These are phyloP conservation scores for Pseudocercospora ulei DNA, from an alignment of 2,329 filamentous ascomycete genomes.

Conservation along the genomic window DNA sequence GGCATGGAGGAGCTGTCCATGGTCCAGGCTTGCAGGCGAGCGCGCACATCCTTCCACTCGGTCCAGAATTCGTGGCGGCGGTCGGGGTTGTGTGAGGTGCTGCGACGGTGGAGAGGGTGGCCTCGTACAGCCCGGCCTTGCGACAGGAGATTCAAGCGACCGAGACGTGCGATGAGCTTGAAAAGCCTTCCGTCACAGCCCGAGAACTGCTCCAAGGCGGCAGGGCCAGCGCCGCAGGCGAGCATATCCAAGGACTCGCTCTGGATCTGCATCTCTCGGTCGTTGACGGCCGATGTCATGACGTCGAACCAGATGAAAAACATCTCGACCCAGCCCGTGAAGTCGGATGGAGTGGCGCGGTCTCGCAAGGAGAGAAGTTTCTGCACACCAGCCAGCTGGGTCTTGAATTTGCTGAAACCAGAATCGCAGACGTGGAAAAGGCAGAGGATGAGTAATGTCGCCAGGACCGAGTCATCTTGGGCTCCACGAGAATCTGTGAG, in stretches of 20 bases:
- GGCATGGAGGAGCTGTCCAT: conserved; percentile 47
- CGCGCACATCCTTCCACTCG: conserved; percentile 73
- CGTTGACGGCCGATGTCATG: conserved; percentile 82
- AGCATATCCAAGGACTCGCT: conserved; percentile 55
- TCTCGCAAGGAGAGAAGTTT: conserved; percentile 74
- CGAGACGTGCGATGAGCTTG: conserved; percentile 72
- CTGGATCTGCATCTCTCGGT: conserved; percentile 72
- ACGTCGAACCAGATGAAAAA: conserved; percentile 93
- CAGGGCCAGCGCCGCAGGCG: conserved; percentile 56
- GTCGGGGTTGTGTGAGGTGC: conserved; percentile 42
- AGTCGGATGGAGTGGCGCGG: conserved; percentile 50
- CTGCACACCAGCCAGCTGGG: conserved; percentile 84
- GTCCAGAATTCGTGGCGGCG: conserved; percentile 59
- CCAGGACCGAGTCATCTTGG: conserved; percentile 75
- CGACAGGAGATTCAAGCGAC: conserved; percentile 72
- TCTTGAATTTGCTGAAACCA: conserved; percentile 84
- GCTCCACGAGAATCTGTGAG: conserved; percentile 66
- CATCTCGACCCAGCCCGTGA: conserved; percentile 81
- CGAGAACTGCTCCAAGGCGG: conserved; percentile 70
- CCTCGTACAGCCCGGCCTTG: conserved; percentile 46
- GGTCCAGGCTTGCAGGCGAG: conserved; percentile 69
- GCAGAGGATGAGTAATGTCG: conserved; percentile 76
- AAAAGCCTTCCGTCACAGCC: conserved; percentile 82
- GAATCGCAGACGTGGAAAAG: conserved; percentile 91
- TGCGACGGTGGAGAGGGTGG: conserved; percentile 11